Percentiles rank a stretch among this genome's conserved stretches.
These are phyloP conservation scores for Trichoderma afroharzianum DNA, from an alignment of 2,329 filamentous ascomycete genomes.

Conservation along the genomic window DNA sequence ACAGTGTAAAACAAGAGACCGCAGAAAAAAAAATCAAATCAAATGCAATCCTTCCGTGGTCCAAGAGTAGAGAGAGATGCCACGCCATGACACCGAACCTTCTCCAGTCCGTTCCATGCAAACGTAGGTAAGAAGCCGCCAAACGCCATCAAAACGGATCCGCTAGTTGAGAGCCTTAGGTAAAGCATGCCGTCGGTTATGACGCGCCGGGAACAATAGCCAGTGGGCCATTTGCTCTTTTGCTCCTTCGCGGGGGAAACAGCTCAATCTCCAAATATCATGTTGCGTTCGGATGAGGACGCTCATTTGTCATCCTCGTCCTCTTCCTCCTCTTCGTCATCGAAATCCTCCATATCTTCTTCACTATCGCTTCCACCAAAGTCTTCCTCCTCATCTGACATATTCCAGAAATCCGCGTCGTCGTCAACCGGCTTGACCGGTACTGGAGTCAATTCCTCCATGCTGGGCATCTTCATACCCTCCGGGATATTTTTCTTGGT, in stretches of 20 bases:
- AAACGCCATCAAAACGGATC: slow-evolving; percentile 16
- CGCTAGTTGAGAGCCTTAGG: background rate
- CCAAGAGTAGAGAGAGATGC: slow-evolving; percentile 15
- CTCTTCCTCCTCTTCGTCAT: slow-evolving; percentile 53
- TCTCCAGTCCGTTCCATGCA: slow-evolving; percentile 4
- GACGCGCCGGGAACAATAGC: background rate
- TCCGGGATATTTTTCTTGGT: slow-evolving; percentile 77
- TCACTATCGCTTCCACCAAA: slow-evolving; percentile 73
- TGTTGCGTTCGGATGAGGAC: too few relatives aligned
- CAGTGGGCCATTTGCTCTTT: background rate
- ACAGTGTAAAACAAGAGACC: background rate
- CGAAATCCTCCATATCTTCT: slow-evolving; percentile 51
- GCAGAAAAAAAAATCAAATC: slow-evolving; percentile 2
- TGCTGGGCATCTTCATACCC: slow-evolving; percentile 78
- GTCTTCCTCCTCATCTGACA: slow-evolving; percentile 71
- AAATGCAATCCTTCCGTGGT: background rate
- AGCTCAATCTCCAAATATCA: background rate
- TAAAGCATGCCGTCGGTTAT: background rate
- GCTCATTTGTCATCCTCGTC: slow-evolving; percentile 47
- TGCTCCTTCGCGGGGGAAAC: background rate
- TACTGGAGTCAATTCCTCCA: slow-evolving; percentile 56
- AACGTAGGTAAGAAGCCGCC: background rate
- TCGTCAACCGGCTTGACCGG: slow-evolving; percentile 60
- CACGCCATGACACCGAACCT: slow-evolving; percentile 9
- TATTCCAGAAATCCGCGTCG: slow-evolving; percentile 80